Evolutionary conservation across 441 rosid genomes (phyloP), one percentile per base, ranked within the genome.

Genomic region (Gossypium aridum): DNA sequence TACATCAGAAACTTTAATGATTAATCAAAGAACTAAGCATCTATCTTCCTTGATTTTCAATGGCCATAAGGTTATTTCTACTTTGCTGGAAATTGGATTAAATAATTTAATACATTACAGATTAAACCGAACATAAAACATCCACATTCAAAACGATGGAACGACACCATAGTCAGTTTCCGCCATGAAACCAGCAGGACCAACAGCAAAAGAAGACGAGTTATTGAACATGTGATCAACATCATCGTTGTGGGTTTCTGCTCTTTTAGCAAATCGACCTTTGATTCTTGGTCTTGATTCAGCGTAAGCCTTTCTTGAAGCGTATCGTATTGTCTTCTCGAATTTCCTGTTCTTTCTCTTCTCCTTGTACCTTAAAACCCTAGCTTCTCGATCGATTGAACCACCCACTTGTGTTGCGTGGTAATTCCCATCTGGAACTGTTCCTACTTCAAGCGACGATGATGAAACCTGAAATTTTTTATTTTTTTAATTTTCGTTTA

Each of bases 271-370:
- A 73, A 90, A 90, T 6, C 94, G 82, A 28, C 94, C 94, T 79
- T 88, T 90, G 83, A 90, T 85, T 80, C 94, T 80, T 3, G 94
- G 92, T 75, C 94, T 64, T 64, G 90, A 85, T 80, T 90, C 94
- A 4, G 94, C 94, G 19, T 90, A 90, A 0, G 90, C 92, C 80
- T 90, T 90, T 13, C 94, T 79, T 0, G 94, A 89, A 56, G 91
- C 91, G 75, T 87, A 89, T 62, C 94, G 89, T 34, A 89, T 87
- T 17, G 94, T 89, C 80, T 89, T 89, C 86, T 89, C 91, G 71
- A 89, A 89, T 45, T 85, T 90, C 39, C 94, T 81, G 83, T 86
- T 90, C 86, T 90, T 90, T 57, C 90, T 72, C 87, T 88, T 90
- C 94, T 90, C 94, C 75, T 87, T 83, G 83, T 88, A 90, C 87